Percentiles rank a stretch among this genome's conserved stretches.
Conservation (phyloP, 1,284 basidiomycete species). For the Fomitiporia mediterranea region DNA sequence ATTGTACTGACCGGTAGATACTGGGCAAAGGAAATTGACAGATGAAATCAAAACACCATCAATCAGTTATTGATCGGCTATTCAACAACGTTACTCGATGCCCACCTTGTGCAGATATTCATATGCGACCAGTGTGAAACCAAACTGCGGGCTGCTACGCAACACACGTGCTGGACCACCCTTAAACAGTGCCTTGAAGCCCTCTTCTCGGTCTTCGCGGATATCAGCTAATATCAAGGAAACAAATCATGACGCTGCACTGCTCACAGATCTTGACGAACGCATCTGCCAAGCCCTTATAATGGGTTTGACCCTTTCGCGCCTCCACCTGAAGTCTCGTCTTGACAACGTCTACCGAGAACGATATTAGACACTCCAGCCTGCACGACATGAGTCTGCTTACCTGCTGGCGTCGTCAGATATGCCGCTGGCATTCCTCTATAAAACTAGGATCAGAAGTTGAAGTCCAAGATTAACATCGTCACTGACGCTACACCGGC, state of each 20-base stretch:
- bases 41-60: slow-evolving; percentile 7
- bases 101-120: slow-evolving; percentile 73
- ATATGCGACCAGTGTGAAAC: slow-evolving; percentile 89
- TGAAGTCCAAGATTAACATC: slow-evolving; percentile 31
- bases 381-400: slow-evolving; percentile 24
- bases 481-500: slow-evolving; percentile 69
- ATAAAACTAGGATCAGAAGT: slow-evolving; percentile 17
- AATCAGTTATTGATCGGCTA: slow-evolving; percentile 13
- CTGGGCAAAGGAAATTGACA: slow-evolving; percentile 31
- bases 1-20: slow-evolving; percentile 61
- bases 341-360: slow-evolving; percentile 85
- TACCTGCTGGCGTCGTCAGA: slow-evolving; percentile 79
- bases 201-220: slow-evolving; percentile 73
- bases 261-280: slow-evolving; percentile 82
- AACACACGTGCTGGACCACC: slow-evolving; percentile 90
- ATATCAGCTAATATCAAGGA: slow-evolving; percentile 9
- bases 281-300: slow-evolving; percentile 89
- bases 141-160: slow-evolving; percentile 85
- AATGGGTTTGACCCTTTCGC: slow-evolving; percentile 86
- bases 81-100: background rate
- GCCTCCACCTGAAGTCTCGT: slow-evolving; percentile 98
- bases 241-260: slow-evolving; percentile 16
- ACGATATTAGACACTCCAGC: slow-evolving; percentile 26
- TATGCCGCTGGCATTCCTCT: slow-evolving; percentile 96
- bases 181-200: slow-evolving; percentile 90